Percentiles rank a stretch among this genome's conserved stretches.
These are phyloP conservation scores for Penicillium sp. DNA, from an alignment of 2,329 filamentous ascomycete genomes.

Conservation along the genomic window DNA sequence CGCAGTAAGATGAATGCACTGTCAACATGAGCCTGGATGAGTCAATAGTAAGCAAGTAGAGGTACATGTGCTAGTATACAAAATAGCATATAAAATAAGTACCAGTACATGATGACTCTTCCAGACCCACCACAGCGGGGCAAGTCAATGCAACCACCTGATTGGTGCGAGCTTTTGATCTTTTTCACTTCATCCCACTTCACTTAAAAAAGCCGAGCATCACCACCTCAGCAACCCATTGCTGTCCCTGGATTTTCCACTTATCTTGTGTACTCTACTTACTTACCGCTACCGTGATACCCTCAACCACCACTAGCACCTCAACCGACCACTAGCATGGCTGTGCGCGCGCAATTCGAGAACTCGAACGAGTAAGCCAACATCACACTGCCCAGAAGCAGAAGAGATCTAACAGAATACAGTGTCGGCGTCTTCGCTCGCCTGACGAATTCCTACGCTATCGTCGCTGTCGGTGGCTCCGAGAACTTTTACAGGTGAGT, in stretches of 20 bases:
- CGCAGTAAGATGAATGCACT: not conserved
- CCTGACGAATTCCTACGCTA: slow-evolving; percentile 93
- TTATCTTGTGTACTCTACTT: not conserved
- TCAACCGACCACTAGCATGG: slow-evolving; percentile 31
- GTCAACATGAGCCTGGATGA: slow-evolving; percentile 25
- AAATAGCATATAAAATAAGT: not conserved
- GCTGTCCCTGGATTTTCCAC: not conserved
- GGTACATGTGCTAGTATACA: not conserved
- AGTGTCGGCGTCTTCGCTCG: slow-evolving; percentile 96
- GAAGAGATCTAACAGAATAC: slow-evolving; percentile 2
- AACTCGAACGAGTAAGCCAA: slow-evolving; percentile 46
- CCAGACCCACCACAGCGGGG: slow-evolving; percentile 17
- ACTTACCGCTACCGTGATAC: slow-evolving; percentile 6
- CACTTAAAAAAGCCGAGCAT: slow-evolving; percentile 14
- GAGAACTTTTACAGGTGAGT: slow-evolving; percentile 93
- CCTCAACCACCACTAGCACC: slow-evolving; percentile 6
- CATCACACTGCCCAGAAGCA: too few relatives aligned
- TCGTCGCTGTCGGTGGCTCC: slow-evolving; percentile 89
- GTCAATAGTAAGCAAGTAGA: slow-evolving; percentile 8
- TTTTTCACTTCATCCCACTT: slow-evolving; percentile 20
- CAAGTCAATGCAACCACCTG: slow-evolving; percentile 2
- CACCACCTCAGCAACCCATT: not conserved
- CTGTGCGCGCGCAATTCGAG: slow-evolving; percentile 48
- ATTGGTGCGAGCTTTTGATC: slow-evolving; percentile 24
- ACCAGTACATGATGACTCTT: slow-evolving; percentile 9